These are phyloP conservation scores for Hemisphaericaspora nanyangensis DNA, from an alignment of 805 yeast genomes.

Conservation along the genomic window DNA sequence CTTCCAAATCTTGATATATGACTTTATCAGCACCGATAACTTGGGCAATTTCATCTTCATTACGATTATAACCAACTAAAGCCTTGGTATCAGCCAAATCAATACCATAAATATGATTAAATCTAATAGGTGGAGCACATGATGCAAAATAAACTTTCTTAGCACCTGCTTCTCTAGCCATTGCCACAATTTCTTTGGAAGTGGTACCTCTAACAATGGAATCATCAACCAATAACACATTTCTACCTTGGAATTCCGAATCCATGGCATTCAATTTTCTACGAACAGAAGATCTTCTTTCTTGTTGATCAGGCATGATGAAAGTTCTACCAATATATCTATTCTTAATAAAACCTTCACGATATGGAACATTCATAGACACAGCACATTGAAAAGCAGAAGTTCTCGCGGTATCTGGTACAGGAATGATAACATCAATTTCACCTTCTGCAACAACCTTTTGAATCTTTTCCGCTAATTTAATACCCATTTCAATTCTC, in stretches of 20 bases:
- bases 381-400: constrained; percentile 92
- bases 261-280: constrained; percentile 96
- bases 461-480: constrained; percentile 70
- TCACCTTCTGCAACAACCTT: constrained; percentile 39
- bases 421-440: constrained; percentile 95
- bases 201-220: constrained; percentile 98
- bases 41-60: constrained; percentile 69
- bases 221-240: constrained; percentile 90
- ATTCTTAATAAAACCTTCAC: constrained; percentile 97
- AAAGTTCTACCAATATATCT: constrained; percentile 97
- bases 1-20: constrained; percentile 81
- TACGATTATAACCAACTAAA: constrained; percentile 78
- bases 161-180: constrained; percentile 99
- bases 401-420: constrained; percentile 97
- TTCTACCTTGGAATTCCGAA: constrained; percentile 79
- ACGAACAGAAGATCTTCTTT: constrained; percentile 89
- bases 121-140: constrained; percentile 97
- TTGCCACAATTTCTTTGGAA: constrained; percentile 88
- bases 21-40: constrained; percentile 89
- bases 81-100: constrained; percentile 95
- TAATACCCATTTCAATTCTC: constrained; percentile 89
- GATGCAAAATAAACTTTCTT: constrained; percentile 92
- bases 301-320: constrained; percentile 97
- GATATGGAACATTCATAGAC: constrained; percentile 71
- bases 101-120: constrained; percentile 94